Evolutionary conservation across 2,329 filamentous ascomycete genomes (phyloP).

Genomic region (Raffaelea deltoideospora): DNA sequence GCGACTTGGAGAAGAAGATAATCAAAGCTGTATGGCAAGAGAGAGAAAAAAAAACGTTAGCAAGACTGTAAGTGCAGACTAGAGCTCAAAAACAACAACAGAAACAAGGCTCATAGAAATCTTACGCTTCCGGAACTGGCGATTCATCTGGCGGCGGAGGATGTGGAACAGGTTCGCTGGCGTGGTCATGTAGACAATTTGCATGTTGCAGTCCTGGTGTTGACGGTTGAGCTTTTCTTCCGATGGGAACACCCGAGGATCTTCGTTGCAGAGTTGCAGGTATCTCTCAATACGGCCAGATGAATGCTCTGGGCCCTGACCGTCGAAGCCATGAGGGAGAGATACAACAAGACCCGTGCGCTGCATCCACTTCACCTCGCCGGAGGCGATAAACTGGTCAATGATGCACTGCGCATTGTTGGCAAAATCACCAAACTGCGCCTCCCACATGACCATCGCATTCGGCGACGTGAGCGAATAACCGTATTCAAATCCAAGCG

Average conservation of each 20-base stretch:
- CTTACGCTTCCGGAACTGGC: constrained; percentile 98
- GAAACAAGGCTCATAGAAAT: no score
- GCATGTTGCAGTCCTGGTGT: constrained; percentile 99
- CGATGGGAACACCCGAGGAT: constrained; percentile 81
- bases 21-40: constrained; percentile 45
- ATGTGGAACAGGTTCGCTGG: constrained; percentile 95
- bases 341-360: constrained; percentile 93
- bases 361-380: constrained; percentile 98
- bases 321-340: constrained; percentile 93
- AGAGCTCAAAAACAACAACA: no score
- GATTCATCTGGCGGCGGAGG: constrained; percentile 92
- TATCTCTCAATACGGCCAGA: constrained; percentile 95
- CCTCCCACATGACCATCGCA: constrained; percentile 98
- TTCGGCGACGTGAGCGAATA: constrained; percentile 96
- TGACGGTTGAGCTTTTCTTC: constrained; percentile 85
- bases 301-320: constrained; percentile 95
- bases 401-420: constrained; percentile 99
- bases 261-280: constrained; percentile 93
- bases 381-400: constrained; percentile 95
- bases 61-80: no score
- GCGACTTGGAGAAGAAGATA: constrained; percentile 96
- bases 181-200: constrained; percentile 94
- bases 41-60: constrained; percentile 11
- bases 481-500: constrained; percentile 93
- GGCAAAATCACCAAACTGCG: constrained; percentile 98